Base-by-base conservation (phyloP, 176 grass and related monocot species). In the Coix lacrymajobi region DNA sequence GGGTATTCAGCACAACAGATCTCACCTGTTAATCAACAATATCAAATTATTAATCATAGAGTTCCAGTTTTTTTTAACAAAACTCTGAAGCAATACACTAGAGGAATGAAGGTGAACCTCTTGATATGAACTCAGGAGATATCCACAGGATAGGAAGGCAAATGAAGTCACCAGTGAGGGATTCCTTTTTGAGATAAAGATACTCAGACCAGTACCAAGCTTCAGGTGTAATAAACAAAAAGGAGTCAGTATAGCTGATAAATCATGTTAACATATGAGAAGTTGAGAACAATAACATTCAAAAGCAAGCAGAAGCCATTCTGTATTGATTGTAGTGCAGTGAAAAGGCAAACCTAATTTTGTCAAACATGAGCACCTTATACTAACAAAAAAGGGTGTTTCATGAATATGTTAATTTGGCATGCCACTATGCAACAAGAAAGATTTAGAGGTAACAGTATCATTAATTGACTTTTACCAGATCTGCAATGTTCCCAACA, bases 181-280 rank as follows among this genome's bases (percentile, higher is more conserved):
- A 62, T 96, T 96, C 61, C 87, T 79, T 90, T 96, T 99, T 76
- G 93, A 90, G 80, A 99, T 91, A 71, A 99, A 92, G 81, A 99
- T 99, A 67, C 93, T 89, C 83, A 99, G 62, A 69, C 97, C 97
- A 67, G 93, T 99, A 46, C 97, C 97, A 85, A 99, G 80, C 97
- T 99, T 81, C 76, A 95, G 39, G 63, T 29, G 19, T 76, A 83
- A 86, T 65, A 3, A 71, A 81, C 7, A 83, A 81, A 75, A 26
- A 62, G 1, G 83, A 69, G 65, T 90, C 69, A 90, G 75, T 51
- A 5, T 25, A 49, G 28, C 49, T 54, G 75, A 4, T 79, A 62
- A 75, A 63, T 79, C 43, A 79, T 69, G 68, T 39, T 73, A 67
- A 62, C 34, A 76, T 41, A 69, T 13, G 39, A 69, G n/a, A n/a